These are phyloP conservation scores for Solanum hybrid DNA, from an alignment of 305 asterid species.

Conservation along the genomic window DNA sequence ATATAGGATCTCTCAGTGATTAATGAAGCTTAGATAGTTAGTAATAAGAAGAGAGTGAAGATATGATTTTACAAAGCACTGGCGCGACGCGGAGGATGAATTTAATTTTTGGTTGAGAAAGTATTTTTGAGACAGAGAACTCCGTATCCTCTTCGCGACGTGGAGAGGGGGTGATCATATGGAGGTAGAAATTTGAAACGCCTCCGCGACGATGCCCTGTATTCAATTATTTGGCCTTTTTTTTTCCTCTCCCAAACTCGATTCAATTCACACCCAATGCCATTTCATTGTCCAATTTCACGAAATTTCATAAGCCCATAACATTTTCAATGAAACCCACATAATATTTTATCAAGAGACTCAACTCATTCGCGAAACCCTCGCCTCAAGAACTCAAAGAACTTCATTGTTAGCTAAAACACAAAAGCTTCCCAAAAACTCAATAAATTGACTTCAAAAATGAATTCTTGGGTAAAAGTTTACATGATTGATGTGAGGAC, in stretches of 20 bases:
- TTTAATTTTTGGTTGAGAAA: neutral
- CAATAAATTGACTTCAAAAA: neutral
- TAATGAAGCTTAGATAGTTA: neutral
- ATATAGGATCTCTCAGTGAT: neutral
- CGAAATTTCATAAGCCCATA: fast-evolving
- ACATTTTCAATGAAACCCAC: neutral
- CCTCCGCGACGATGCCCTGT: fast-evolving
- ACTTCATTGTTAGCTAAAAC: neutral
- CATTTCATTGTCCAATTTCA: neutral
- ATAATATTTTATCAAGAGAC: neutral
- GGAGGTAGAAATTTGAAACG: neutral
- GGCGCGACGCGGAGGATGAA: neutral
- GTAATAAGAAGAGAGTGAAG: too few species aligned
- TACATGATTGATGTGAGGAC: neutral
- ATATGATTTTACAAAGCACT: too few species aligned
- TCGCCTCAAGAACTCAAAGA: neutral
- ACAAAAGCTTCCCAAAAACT: too few species aligned
- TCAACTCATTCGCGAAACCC: neutral
- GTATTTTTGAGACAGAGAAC: neutral
- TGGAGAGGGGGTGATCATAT: neutral
- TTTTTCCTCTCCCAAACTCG: neutral
- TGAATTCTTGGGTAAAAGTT: too few species aligned
- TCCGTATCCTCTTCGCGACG: neutral
- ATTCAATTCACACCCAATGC: neutral
- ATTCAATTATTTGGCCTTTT: neutral